Percentiles rank a stretch among this genome's conserved stretches.
Conservation (phyloP, 108 stramenopile genomes). For the Parmales sp. region DNA sequence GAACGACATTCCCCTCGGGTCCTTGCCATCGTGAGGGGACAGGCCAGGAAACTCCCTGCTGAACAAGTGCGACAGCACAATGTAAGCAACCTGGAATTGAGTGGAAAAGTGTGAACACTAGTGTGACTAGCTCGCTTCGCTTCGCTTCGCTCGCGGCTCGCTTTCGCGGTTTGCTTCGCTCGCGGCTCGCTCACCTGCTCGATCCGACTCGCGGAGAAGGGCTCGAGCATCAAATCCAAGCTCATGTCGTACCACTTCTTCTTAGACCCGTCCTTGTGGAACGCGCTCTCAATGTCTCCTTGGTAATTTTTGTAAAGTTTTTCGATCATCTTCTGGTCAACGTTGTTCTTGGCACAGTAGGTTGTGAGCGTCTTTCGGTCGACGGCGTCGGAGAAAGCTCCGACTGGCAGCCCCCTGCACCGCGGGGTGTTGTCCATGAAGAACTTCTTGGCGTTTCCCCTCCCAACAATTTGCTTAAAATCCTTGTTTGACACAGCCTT, state of each 20-base stretch:
- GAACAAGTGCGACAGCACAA: not conserved
- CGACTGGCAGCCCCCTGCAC: not conserved
- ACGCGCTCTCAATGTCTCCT: not conserved
- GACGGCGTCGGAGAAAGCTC: not conserved
- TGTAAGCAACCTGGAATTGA: not conserved
- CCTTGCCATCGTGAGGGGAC: slow-evolving; percentile 2
- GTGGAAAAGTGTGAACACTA: no score
- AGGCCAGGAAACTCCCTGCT: not conserved
- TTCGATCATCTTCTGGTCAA: slow-evolving; percentile 4
- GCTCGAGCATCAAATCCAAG: not conserved
- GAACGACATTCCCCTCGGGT: not conserved
- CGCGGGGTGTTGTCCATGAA: no score
- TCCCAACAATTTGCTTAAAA: slow-evolving; percentile 5
- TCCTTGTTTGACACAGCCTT: no score
- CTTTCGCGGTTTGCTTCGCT: no score
- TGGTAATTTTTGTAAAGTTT: not conserved
- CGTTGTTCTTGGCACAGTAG: not conserved
- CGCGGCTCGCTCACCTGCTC: no score
- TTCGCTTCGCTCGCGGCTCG: no score
- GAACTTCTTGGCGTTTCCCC: slow-evolving; percentile 3
- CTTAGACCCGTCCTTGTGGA: not conserved
- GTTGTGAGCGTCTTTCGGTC: not conserved
- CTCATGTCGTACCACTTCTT: slow-evolving; percentile 8
- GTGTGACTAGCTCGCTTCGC: no score
- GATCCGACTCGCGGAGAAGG: not conserved